Evolutionary conservation across 2,329 filamentous ascomycete genomes (phyloP).

Genomic region (Paecilomyces sp.): DNA sequence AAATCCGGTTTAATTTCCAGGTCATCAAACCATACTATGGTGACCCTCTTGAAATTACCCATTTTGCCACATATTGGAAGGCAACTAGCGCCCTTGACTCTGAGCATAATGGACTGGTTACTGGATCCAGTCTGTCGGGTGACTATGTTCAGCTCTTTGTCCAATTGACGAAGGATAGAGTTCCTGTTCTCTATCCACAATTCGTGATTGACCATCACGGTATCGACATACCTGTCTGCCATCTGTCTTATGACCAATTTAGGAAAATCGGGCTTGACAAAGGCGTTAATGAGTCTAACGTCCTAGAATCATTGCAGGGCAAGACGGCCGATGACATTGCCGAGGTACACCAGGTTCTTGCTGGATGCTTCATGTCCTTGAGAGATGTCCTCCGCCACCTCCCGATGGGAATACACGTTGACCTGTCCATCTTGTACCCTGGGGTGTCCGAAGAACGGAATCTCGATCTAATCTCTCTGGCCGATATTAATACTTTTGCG

Average conservation of each 20-base stretch:
- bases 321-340: conserved; percentile 43
- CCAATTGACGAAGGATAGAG: conserved; percentile 79
- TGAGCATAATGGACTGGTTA: conserved; percentile 79
- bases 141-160: conserved; percentile 90
- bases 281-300: conserved; percentile 17
- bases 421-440: conserved; percentile 88
- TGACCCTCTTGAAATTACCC: conserved; percentile 88
- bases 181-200: conserved; percentile 79
- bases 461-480: conserved; percentile 63
- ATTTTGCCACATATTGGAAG: conserved; percentile 99
- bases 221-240: conserved; percentile 74
- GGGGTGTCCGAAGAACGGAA: conserved; percentile 63
- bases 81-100: conserved; percentile 89
- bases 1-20: conserved; percentile 89
- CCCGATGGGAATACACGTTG: conserved; percentile 74
- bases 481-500: conserved; percentile 79
- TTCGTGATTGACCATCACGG: conserved; percentile 73
- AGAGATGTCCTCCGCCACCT: conserved; percentile 68
- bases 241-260: conserved; percentile 61
- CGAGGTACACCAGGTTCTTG: conserved; percentile 64
- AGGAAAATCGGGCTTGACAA: conserved; percentile 36
- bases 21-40: conserved; percentile 95
- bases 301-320: conserved; percentile 22
- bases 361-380: conserved; percentile 70
- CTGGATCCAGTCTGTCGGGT: conserved; percentile 90